phyloP scores from a whole-genome alignment of 2,329 filamentous ascomycete genomes.

The Fusarium graminum region DNA sequence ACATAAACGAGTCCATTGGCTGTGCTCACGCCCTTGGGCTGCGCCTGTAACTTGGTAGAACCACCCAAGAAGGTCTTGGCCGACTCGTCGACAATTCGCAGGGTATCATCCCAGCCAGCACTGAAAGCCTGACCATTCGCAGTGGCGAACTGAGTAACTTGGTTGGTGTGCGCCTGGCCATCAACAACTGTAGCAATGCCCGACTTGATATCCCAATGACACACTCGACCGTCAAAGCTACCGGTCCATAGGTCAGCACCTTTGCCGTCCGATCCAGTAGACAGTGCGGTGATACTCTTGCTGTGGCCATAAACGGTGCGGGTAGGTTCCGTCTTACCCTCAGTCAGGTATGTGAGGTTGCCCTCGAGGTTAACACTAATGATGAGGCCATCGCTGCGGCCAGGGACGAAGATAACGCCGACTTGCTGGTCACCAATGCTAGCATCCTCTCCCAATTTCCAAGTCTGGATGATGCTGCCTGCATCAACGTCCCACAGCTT shows the following conservation, averaged over 20 bases:
- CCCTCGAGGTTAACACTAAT: slow-evolving; percentile 91
- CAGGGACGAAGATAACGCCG: slow-evolving; percentile 89
- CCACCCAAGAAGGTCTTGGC: slow-evolving; percentile 81
- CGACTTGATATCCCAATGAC: slow-evolving; percentile 81
- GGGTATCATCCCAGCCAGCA: slow-evolving; percentile 93
- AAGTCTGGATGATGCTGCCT: slow-evolving; percentile 81
- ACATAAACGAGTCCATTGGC: slow-evolving; percentile 66
- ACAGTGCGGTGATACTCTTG: slow-evolving; percentile 86
- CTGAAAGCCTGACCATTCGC: slow-evolving; percentile 78
- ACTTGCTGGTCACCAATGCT: slow-evolving; percentile 90
- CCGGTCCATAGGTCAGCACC: slow-evolving; percentile 83
- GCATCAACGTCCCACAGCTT: slow-evolving; percentile 92
- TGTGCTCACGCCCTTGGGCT: slow-evolving; percentile 81
- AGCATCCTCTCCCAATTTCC: slow-evolving; percentile 84
- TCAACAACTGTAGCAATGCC: slow-evolving; percentile 79
- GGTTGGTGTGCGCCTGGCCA: slow-evolving; percentile 86
- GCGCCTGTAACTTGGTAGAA: slow-evolving; percentile 76
- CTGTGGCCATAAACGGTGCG: slow-evolving; percentile 87
- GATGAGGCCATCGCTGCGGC: slow-evolving; percentile 85
- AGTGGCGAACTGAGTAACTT: slow-evolving; percentile 81
- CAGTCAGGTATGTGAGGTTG: slow-evolving; percentile 88
- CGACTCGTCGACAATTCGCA: slow-evolving; percentile 81
- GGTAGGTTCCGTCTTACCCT: slow-evolving; percentile 76
- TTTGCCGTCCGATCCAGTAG: slow-evolving; percentile 61
- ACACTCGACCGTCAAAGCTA: slow-evolving; percentile 90